Conservation (phyloP, 2,329 filamentous ascomycete genomes). For the Epicoccum nigrum region DNA sequence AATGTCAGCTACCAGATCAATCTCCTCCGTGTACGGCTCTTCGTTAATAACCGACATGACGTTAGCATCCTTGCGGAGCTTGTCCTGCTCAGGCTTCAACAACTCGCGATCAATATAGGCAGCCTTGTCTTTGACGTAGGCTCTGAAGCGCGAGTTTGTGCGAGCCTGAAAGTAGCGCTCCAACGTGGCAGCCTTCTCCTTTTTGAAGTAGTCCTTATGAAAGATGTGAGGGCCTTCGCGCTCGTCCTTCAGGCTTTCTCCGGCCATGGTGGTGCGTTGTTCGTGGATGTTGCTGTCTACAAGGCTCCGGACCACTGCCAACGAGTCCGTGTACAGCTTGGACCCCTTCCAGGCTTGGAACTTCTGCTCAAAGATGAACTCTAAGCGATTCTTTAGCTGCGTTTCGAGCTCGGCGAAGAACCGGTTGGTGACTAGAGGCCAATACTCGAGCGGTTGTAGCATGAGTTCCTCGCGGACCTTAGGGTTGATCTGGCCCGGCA, state of each 20-base stretch:
- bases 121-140: constrained; percentile 32
- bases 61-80: constrained; percentile 29
- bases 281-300: constrained; percentile 34
- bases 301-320: constrained; percentile 33
- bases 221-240: constrained; percentile 45
- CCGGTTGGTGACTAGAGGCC: constrained; percentile 31
- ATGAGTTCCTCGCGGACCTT: constrained; percentile 44
- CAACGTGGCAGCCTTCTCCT: constrained; percentile 23
- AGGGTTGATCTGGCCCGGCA: constrained; percentile 45
- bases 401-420: constrained; percentile 36
- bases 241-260: constrained; percentile 41
- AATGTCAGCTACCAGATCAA: constrained; percentile 67
- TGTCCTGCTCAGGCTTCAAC: constrained; percentile 39
- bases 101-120: constrained; percentile 18
- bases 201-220: constrained; percentile 26
- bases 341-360: constrained; percentile 34
- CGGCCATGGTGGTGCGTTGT: constrained; percentile 30
- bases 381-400: constrained; percentile 21
- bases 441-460: constrained; percentile 33
- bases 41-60: constrained; percentile 51
- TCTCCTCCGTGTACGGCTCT: constrained; percentile 65
- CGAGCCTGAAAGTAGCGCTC: constrained; percentile 35
- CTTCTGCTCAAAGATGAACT: constrained; percentile 32
- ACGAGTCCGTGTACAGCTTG: constrained; percentile 33
- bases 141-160: constrained; percentile 29